A percentile compares a stretch with the other conserved stretches of the same genome.
These are phyloP conservation scores for Amanita thiersii DNA, from an alignment of 768 basidiomycete genomes.

Conservation along the genomic window DNA sequence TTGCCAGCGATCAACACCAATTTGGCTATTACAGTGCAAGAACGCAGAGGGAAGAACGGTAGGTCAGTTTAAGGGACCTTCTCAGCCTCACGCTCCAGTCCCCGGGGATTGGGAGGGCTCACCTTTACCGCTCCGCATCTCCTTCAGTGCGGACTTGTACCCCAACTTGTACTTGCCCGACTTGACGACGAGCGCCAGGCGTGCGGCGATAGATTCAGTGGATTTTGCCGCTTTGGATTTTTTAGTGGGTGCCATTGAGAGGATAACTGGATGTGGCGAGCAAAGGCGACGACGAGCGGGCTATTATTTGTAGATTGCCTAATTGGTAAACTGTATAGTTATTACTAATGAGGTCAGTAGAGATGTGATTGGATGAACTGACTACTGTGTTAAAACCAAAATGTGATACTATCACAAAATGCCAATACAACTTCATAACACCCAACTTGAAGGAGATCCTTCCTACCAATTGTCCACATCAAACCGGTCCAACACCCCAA, in stretches of 20 bases:
- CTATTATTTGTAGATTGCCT: conserved; percentile 8
- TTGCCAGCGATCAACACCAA: conserved; percentile 98
- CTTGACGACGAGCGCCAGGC: conserved; percentile 95
- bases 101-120: conserved; percentile 46
- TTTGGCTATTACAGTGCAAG: conserved; percentile 60
- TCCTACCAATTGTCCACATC: conserved; percentile 63
- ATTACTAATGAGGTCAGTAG: conserved; percentile 17
- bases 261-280: conserved; percentile 20
- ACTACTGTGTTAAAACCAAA: too few species aligned
- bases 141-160: conserved; percentile 97
- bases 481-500: conserved; percentile 75
- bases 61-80: conserved; percentile 91
- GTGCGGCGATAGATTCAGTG: conserved; percentile 87
- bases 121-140: conserved; percentile 98
- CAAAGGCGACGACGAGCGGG: conserved; percentile 9
- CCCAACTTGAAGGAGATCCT: background rate
- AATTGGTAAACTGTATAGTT: conserved; percentile 22
- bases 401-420: too few species aligned
- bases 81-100: conserved; percentile 99
- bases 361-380: too few species aligned
- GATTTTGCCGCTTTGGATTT: conserved; percentile 93
- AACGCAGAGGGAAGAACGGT: too few species aligned
- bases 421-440: too few species aligned
- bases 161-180: conserved; percentile 96
- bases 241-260: conserved; percentile 86